Evolutionary conservation across 169 alveolate species (phyloP).

Genomic region (Toxoplasma gondii): DNA sequence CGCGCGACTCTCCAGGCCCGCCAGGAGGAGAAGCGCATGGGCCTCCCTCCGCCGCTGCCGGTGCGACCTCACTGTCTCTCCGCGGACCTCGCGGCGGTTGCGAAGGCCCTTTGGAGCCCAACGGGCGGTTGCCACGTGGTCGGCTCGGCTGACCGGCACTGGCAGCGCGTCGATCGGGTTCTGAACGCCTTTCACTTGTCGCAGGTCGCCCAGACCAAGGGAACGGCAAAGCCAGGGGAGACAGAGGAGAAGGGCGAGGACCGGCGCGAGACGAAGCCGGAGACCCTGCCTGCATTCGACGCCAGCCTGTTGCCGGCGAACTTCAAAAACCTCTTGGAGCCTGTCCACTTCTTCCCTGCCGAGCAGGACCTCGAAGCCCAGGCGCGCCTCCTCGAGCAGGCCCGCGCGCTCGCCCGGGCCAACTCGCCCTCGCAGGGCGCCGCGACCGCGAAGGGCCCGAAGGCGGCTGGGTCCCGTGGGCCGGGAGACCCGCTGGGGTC

Average conservation of each 20-base stretch:
- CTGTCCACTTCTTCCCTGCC: slow-evolving; percentile 5
- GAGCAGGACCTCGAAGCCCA: not conserved
- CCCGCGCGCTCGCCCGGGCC: not conserved
- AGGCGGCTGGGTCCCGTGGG: not conserved
- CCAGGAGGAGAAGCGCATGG: slow-evolving; percentile 29
- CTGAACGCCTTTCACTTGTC: not conserved
- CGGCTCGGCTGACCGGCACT: not conserved
- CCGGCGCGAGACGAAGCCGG: not conserved
- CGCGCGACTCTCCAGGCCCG: slow-evolving; percentile 15
- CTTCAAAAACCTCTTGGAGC: not conserved
- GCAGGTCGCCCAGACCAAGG: not conserved
- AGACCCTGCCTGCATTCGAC: not conserved
- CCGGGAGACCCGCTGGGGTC: not conserved
- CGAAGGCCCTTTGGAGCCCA: not conserved
- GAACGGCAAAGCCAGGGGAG: not conserved
- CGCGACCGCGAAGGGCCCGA: not conserved
- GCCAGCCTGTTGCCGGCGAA: not conserved
- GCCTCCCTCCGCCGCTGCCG: slow-evolving; percentile 19
- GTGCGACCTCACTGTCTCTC: slow-evolving; percentile 7
- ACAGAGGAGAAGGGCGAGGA: not conserved
- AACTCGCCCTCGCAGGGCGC: not conserved
- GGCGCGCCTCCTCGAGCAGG: not conserved
- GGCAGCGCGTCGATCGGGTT: slow-evolving; percentile 4
- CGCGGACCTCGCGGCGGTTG: not conserved
- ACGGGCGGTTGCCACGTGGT: slow-evolving; percentile 6